Evolutionary conservation across 2,329 filamentous ascomycete genomes (phyloP).

Genomic region (Lachnellula occidentalis): DNA sequence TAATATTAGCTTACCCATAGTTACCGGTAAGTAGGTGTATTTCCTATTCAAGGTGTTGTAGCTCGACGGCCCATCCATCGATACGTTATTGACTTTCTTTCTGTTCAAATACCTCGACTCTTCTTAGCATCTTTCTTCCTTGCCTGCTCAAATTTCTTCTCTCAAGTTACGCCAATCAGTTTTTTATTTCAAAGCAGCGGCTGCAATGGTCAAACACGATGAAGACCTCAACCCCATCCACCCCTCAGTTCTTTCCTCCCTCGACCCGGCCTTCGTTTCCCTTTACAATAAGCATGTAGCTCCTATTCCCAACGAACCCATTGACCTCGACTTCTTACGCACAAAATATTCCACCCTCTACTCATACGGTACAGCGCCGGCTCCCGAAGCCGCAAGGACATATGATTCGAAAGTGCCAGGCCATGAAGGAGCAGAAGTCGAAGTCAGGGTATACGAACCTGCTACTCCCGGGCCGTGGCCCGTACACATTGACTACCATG

Average conservation of each 20-base stretch:
- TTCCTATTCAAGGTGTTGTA: too few species aligned
- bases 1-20: too few species aligned
- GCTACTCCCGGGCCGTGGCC: slow-evolving; percentile 38
- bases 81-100: too few species aligned
- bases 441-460: slow-evolving; percentile 42
- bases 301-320: slow-evolving; percentile 35
- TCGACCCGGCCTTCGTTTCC: slow-evolving; percentile 43
- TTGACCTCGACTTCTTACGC: slow-evolving; percentile 36
- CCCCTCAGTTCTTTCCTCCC: slow-evolving; percentile 39
- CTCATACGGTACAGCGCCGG: slow-evolving; percentile 36
- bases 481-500: slow-evolving; percentile 45
- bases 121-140: too few species aligned
- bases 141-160: too few species aligned
- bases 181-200: neutral
- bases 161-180: too few species aligned
- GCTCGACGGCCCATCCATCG: too few species aligned
- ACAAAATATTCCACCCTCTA: slow-evolving; percentile 40
- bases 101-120: too few species aligned
- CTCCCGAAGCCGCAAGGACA: slow-evolving; percentile 33
- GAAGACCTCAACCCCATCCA: slow-evolving; percentile 45
- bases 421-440: slow-evolving; percentile 31
- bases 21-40: too few species aligned
- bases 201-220: slow-evolving; percentile 24
- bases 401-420: slow-evolving; percentile 36
- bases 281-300: slow-evolving; percentile 44